Percentiles rank a stretch among this genome's conserved stretches.
Evolutionary conservation across 352 stramenopile genomes (phyloP).

Genomic region (Globisporangium viniferum): DNA sequence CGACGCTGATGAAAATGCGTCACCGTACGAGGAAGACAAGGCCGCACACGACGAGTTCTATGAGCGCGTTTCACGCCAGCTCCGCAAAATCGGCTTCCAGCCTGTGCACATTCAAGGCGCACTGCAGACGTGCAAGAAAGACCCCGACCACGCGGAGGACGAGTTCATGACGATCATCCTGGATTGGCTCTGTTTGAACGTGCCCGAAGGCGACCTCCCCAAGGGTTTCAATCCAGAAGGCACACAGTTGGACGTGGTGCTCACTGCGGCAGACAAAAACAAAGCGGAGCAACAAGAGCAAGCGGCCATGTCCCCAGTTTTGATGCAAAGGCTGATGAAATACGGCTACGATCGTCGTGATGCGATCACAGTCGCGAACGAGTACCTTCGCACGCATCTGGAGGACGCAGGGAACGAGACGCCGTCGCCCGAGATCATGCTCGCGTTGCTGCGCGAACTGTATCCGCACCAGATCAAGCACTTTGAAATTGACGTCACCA

Average conservation of each 20-base stretch:
- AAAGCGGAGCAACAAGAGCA: slow-evolving; percentile 11
- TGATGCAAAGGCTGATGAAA: slow-evolving; percentile 75
- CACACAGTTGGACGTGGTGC: slow-evolving; percentile 88
- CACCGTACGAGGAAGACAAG: slow-evolving; percentile 4
- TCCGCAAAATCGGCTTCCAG: slow-evolving; percentile 61
- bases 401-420: slow-evolving; percentile 24
- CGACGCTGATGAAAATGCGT: slow-evolving; percentile 13
- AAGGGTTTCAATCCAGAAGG: slow-evolving; percentile 86
- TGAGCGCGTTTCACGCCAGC: slow-evolving; percentile 23
- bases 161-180: slow-evolving; percentile 43
- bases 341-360: slow-evolving; percentile 71
- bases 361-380: slow-evolving; percentile 41
- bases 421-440: slow-evolving; percentile 35
- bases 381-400: slow-evolving; percentile 28
- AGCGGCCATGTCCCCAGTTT: slow-evolving; percentile 26
- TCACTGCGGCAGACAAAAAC: slow-evolving; percentile 13
- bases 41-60: slow-evolving; percentile 22
- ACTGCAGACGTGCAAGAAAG: slow-evolving; percentile 24
- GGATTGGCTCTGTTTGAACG: slow-evolving; percentile 82
- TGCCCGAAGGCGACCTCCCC: slow-evolving; percentile 69
- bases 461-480: slow-evolving; percentile 43
- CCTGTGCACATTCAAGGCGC: slow-evolving; percentile 45
- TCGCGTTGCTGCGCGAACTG: slow-evolving; percentile 37
- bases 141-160: slow-evolving; percentile 27
- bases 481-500: slow-evolving; percentile 26